Evolutionary conservation across 1,284 basidiomycete species (phyloP).

Genomic region (Tetrapyrgos nigripes): DNA sequence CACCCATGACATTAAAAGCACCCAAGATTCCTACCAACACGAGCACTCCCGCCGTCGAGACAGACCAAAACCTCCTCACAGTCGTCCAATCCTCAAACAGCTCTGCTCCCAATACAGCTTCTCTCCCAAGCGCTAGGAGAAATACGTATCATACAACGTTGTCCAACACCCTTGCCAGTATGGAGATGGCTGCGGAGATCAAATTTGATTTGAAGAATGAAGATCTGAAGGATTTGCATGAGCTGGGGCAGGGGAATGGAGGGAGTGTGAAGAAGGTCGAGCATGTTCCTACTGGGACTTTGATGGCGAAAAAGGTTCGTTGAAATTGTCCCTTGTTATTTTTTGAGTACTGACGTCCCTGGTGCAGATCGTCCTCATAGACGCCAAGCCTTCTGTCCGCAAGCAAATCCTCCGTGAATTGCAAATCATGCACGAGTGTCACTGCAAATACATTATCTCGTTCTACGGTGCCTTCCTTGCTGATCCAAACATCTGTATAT

Average conservation of each 20-base stretch:
- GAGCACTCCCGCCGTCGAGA: constrained; percentile 38
- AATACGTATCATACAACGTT: constrained; percentile 76
- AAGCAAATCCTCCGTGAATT: constrained; percentile 98
- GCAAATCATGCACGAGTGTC: constrained; percentile 98
- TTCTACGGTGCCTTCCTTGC: constrained; percentile 97
- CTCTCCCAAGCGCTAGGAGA: constrained; percentile 47
- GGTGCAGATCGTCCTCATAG: constrained; percentile 88
- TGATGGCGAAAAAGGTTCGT: constrained; percentile 95
- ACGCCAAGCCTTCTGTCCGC: constrained; percentile 95
- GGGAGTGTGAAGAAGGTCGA: constrained; percentile 97
- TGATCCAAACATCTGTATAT: constrained; percentile 98
- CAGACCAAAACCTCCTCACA: constrained; percentile 41
- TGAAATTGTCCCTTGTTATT: constrained; percentile 1
- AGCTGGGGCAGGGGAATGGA: constrained; percentile 97
- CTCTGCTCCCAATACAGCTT: constrained; percentile 46
- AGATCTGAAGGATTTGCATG: constrained; percentile 84
- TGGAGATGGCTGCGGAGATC: constrained; percentile 78
- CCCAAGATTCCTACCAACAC: constrained; percentile 49
- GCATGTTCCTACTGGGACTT: constrained; percentile 86
- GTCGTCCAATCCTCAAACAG: constrained; percentile 40
- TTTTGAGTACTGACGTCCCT: background rate
- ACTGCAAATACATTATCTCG: constrained; percentile 92
- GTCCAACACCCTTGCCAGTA: constrained; percentile 74
- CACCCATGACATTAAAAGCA: constrained; percentile 57
- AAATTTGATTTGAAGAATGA: constrained; percentile 81